Evolutionary conservation across 208 protist species (phyloP), one percentile per base, ranked within the genome.

Genomic region (Acanthamoeba triangularis): DNA sequence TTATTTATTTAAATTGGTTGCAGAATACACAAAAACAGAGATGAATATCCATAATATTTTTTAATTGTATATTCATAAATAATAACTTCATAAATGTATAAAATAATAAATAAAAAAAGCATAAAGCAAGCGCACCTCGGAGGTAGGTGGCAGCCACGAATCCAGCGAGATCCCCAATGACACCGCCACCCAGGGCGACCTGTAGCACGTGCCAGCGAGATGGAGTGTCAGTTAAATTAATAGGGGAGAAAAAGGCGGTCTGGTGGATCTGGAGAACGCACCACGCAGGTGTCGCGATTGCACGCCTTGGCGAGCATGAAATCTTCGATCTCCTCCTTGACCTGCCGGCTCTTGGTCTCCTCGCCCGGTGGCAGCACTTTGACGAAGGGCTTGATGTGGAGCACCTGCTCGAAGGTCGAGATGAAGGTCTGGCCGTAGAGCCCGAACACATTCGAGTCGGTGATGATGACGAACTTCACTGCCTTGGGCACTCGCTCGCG

Each of bases 71-170:
- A n/a, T n/a, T n/a, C n/a, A 33, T 11, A 78, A 78, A 78, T 78
- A 41, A 78, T 78, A 25, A 20, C 4, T 13, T 0, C n/a, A 41
- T 80, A 44, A 20, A 35, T 8, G 20, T 72, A 35, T 16, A 72
- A 1, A 20, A 41, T 63, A 6, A 65, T 3, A 52, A 1, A 78
- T 78, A 16, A 11, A 25, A n/a, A 84, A 52, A 84, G 18, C 74
- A 23, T 1, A 10, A 28, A 30, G 28, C 96, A 76, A 41, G 30
- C 54, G 52, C 25, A 90, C 97, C 98, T 30, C 98, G 96, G 97
- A 98, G 96, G 96, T 96, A 98, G n/a, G 98, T 98, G 30, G 98
- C 96, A 37, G 98, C 98, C 23, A 98, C 96, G 82, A 97, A 98
- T 10, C 98, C 98, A 28, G 80, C 95, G 18, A 98, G 93, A 93